Evolutionary conservation across 2,329 filamentous ascomycete species (phyloP), one percentile per base, ranked within the genome.

Genomic region (Aspergillus ibericus): DNA sequence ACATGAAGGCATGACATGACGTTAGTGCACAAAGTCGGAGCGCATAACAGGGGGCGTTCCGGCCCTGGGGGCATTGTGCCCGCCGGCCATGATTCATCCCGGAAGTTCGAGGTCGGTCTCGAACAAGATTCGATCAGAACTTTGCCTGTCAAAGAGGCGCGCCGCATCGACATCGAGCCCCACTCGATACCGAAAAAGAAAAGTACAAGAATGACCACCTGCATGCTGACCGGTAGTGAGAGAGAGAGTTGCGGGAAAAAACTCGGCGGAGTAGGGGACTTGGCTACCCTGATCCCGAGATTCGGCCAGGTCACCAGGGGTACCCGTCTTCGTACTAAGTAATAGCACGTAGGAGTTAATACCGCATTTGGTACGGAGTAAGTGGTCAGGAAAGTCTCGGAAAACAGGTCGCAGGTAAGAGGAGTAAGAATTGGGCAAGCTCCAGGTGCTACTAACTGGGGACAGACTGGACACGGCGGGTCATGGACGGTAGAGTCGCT

Each of bases 21-120:
- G 51, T 53, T 53, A 18, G 40, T 53, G 36, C 36, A 29, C 27
- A 32, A 20, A 36, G 27, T 18, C 15, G 25, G 52, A 40, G 12
- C 40, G 22, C 18, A 51, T 35, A 44, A 42, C 36, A 36, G 27
- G 20, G 38, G 50, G 34, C 35, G 16, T 32, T 16, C 22, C 4
- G 20, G 35, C 25, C n/a, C 12, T 44, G 47, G 16, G 34, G 35
- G 47, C 54, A 51, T 48, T 15, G 22, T 49, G 25, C n/a, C 22
- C 20, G 16, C 53, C 10, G 32, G 16, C 32, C 29, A 32, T 32
- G 29, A 36, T 12, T 20, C n/a, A 55, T 40, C 20, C 47, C 42
- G 27, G 55, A 38, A 15, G n/a, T 52, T 51, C 38, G 48, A 52
- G 48, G 35, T 56, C 27, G 36, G 55, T 47, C 55, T 52, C 47